These are phyloP conservation scores for Termitomyces sp. DNA, from an alignment of 768 basidiomycete genomes.

Conservation along the genomic window DNA sequence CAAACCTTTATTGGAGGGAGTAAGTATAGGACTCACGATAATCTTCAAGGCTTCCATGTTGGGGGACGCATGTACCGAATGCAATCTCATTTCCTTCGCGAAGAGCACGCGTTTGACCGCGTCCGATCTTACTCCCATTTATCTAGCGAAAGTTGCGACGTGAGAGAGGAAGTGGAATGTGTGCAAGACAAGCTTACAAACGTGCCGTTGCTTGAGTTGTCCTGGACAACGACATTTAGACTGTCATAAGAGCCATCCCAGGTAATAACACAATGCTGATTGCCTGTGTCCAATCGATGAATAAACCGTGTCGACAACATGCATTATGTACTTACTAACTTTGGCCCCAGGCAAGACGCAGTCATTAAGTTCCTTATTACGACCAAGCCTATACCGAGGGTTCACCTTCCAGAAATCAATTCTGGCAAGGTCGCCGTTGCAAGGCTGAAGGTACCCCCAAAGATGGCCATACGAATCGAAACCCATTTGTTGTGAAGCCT, in stretches of 20 bases:
- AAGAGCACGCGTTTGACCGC: slow-evolving; percentile 51
- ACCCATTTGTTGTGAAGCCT: slow-evolving; percentile 36
- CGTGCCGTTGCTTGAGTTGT: slow-evolving; percentile 72
- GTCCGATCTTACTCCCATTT: slow-evolving; percentile 64
- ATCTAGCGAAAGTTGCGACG: slow-evolving; percentile 41
- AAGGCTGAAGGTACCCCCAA: slow-evolving; percentile 74
- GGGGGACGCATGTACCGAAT: slow-evolving; percentile 62
- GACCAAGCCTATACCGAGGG: slow-evolving; percentile 51
- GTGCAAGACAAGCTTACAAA: slow-evolving; percentile 41
- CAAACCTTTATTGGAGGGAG: not conserved
- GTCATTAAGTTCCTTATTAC: slow-evolving; percentile 44
- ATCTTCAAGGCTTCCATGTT: slow-evolving; percentile 55
- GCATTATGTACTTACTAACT: slow-evolving; percentile 57
- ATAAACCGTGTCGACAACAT: slow-evolving; percentile 6
- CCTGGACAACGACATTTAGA: slow-evolving; percentile 47
- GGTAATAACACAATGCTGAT: slow-evolving; percentile 51
- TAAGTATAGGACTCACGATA: slow-evolving; percentile 52
- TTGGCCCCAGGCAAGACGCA: slow-evolving; percentile 66
- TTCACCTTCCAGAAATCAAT: slow-evolving; percentile 61
- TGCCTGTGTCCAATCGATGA: slow-evolving; percentile 36
- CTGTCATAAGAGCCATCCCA: slow-evolving; percentile 54
- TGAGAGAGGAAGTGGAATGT: not conserved
- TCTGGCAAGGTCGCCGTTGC: slow-evolving; percentile 45
- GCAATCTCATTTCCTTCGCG: slow-evolving; percentile 84
- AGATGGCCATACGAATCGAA: slow-evolving; percentile 39